These are phyloP conservation scores for Neonectria punicea DNA, from an alignment of 2,329 filamentous ascomycete species.

Conservation along the genomic window DNA sequence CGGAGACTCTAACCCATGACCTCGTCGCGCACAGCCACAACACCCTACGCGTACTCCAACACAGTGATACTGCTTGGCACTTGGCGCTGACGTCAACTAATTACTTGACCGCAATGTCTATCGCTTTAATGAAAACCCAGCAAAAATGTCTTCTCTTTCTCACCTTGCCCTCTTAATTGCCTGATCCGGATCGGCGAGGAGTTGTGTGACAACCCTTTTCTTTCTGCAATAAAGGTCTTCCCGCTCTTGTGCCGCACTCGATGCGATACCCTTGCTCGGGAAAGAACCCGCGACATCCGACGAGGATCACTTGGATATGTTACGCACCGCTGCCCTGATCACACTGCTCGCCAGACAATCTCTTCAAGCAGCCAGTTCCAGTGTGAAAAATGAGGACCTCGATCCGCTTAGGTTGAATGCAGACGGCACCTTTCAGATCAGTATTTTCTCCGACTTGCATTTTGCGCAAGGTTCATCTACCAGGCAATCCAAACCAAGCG, in stretches of 20 bases:
- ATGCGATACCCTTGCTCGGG: neutral
- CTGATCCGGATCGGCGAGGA: neutral
- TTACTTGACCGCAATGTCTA: neutral
- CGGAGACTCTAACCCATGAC: too few relatives aligned
- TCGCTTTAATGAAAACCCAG: neutral
- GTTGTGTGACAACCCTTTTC: too few relatives aligned
- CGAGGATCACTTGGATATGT: neutral
- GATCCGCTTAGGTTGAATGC: neutral
- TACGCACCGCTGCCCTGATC: neutral
- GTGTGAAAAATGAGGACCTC: neutral
- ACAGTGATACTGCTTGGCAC: neutral
- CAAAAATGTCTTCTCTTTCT: neutral
- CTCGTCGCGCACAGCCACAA: too few relatives aligned
- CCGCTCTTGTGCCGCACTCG: neutral
- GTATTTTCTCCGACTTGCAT: conserved; percentile 32
- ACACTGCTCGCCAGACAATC: neutral
- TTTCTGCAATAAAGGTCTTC: neutral
- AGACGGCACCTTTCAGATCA: conserved; percentile 31
- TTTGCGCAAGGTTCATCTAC: conserved; percentile 36
- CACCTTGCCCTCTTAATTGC: neutral
- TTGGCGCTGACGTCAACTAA: neutral
- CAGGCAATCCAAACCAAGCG: neutral
- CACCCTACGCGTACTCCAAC: too few relatives aligned
- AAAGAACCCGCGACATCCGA: neutral
- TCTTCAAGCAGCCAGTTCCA: neutral